Evolutionary conservation across 345 rosid genomes (phyloP).

Genomic region (Citrus inodora): DNA sequence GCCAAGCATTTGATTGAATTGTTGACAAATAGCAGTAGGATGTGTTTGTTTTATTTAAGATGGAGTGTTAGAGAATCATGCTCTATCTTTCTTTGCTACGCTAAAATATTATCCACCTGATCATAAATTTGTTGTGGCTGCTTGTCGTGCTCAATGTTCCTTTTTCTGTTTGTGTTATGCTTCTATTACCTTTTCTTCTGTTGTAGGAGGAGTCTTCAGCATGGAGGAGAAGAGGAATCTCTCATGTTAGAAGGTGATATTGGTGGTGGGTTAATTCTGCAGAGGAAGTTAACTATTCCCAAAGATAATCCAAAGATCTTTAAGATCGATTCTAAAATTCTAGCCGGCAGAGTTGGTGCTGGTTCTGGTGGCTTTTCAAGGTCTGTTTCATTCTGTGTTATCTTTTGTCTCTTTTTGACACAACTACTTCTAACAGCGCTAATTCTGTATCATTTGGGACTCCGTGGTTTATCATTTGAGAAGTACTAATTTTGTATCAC

Average conservation of each 20-base stretch:
- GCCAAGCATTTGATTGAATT: neutral
- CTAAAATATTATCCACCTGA: neutral
- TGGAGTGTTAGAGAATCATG: neutral
- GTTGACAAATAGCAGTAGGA: neutral
- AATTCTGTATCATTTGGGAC: neutral
- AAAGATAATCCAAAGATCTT: constrained; percentile 46
- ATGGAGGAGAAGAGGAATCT: constrained; percentile 75
- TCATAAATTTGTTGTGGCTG: neutral
- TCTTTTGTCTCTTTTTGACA: neutral
- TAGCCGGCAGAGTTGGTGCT: constrained; percentile 78
- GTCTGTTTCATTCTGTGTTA: constrained; percentile 28
- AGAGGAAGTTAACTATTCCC: constrained; percentile 44
- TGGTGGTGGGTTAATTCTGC: constrained; percentile 79
- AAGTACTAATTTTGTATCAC: neutral
- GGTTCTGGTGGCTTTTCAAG: constrained; percentile 96
- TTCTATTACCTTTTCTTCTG: neutral
- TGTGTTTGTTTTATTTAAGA: neutral
- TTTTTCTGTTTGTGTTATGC: neutral
- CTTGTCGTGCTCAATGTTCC: neutral
- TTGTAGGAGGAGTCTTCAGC: constrained; percentile 69
- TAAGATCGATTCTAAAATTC: constrained; percentile 57
- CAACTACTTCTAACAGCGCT: neutral
- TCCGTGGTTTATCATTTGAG: neutral
- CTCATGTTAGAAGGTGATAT: constrained; percentile 64
- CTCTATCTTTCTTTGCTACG: neutral